phyloP scores from a whole-genome alignment of 768 basidiomycete species.

The Nidularia sp. region DNA sequence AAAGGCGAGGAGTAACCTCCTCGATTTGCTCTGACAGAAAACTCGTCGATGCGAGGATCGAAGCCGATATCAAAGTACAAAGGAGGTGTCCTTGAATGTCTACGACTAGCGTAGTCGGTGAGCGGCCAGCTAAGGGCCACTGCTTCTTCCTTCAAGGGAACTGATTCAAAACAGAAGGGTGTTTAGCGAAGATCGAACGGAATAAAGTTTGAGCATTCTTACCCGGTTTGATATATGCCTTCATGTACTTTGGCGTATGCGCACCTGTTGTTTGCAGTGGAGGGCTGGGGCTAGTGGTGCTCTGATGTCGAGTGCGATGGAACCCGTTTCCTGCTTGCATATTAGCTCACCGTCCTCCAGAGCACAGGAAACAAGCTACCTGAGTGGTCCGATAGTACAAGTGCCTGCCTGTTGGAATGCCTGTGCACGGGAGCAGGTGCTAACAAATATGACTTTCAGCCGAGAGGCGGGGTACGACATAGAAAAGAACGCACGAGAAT shows the following conservation, averaged over 20 bases:
- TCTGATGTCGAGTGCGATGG: conserved; percentile 11
- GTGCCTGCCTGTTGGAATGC: not conserved
- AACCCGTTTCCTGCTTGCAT: conserved; percentile 3
- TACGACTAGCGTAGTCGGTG: conserved; percentile 30
- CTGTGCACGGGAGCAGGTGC: conserved; percentile 1
- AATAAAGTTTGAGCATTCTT: not conserved
- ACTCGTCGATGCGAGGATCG: conserved; percentile 23
- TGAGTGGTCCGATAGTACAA: no score
- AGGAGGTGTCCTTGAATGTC: conserved; percentile 22
- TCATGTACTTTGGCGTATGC: conserved; percentile 20
- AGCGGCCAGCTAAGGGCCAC: conserved; percentile 44
- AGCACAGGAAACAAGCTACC: not conserved
- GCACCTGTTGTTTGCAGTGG: not conserved
- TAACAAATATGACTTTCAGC: no score
- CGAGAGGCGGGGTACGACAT: not conserved
- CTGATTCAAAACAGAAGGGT: no score
- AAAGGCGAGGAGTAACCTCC: conserved; percentile 15
- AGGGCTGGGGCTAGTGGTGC: conserved; percentile 2
- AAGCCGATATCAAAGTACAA: conserved; percentile 51
- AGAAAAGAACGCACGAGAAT: not conserved
- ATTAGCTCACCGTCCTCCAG: not conserved
- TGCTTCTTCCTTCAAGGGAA: conserved; percentile 2
- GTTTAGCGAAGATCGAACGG: no score
- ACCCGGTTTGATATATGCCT: conserved; percentile 22
- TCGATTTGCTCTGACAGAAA: conserved; percentile 18